Base-by-base conservation (phyloP, 306 rosid genomes). In the Acacia crassicarpa region DNA sequence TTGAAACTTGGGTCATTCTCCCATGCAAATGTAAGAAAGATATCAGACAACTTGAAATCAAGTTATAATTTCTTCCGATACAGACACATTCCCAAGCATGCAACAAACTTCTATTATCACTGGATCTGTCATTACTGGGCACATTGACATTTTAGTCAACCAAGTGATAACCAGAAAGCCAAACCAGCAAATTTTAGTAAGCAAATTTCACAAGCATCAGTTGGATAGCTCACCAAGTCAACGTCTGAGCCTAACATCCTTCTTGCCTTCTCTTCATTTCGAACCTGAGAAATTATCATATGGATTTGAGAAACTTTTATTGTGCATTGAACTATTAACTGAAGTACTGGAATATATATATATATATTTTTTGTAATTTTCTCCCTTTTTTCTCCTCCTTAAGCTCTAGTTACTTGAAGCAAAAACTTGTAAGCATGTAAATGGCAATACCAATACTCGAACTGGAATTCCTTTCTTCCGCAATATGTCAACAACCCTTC, bases 231-330 rank as follows among this genome's bases (percentile, higher is more conserved):
- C 88, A 95, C 98, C 98, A 95, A 85, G 85, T 93, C 94, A 85
- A 95, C 75, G 72, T 93, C 94, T 13, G 94, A 81, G 85, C 99
- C 98, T 78, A 95, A 82, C 94, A 93, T 91, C 83, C 81, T 89
- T 59, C 95, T 84, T 14, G 99, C 99, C 84, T 95, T 95, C 85
- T 92, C 92, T 88, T 90, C 96, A 87, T 93, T 95, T 84, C 98
- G 89, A 77, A 88, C 98, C 99, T 93, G 90, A 66, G 66, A 83
- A 17, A 82, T 11, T 61, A 45, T 27, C 84, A 86, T 49, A 81
- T 67, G 44, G 53, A 83, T 83, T 65, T 48, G 10, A 53, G 73
- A 70, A n/a, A 74, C 27, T 48, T 62, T 19, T 46, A 61, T 13
- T 38, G 43, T 48, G 51, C 1, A 73, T 10, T 32, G 33, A 59